A percentile compares a stretch with the other conserved stretches of the same genome.
These are phyloP conservation scores for Cladophialophora exuberans DNA, from an alignment of 2,329 filamentous ascomycete species.

Conservation along the genomic window DNA sequence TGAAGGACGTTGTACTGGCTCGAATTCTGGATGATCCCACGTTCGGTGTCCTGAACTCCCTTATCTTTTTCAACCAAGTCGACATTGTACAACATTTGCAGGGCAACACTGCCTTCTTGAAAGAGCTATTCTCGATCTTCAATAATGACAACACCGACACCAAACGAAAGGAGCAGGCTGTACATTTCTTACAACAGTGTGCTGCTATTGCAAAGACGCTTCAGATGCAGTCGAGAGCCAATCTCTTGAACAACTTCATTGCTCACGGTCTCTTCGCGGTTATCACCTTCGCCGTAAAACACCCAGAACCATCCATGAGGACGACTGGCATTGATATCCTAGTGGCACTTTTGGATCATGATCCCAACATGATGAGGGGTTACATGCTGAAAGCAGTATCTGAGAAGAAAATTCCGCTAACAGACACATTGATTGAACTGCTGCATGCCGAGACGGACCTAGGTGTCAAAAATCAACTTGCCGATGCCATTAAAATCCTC, in stretches of 20 bases:
- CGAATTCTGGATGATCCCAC: conserved; percentile 96
- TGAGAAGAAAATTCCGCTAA: conserved; percentile 82
- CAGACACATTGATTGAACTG: conserved; percentile 89
- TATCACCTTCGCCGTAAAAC: conserved; percentile 87
- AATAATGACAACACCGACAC: conserved; percentile 64
- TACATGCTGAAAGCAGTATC: conserved; percentile 91
- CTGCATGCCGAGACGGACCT: conserved; percentile 89
- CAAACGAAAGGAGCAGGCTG: conserved; percentile 86
- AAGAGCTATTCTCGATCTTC: conserved; percentile 87
- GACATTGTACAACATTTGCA: conserved; percentile 97
- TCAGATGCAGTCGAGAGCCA: conserved; percentile 78
- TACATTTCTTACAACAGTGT: conserved; percentile 96
- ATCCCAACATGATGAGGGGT: conserved; percentile 88
- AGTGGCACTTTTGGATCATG: conserved; percentile 92
- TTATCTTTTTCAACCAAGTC: conserved; percentile 99
- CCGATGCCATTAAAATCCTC: conserved; percentile 91
- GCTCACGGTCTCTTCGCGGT: conserved; percentile 83
- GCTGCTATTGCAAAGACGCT: conserved; percentile 93
- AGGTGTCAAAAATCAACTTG: conserved; percentile 92
- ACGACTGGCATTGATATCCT: conserved; percentile 93
- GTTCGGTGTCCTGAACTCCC: conserved; percentile 93
- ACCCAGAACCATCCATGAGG: conserved; percentile 79
- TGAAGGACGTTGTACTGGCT: conserved; percentile 97
- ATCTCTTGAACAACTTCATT: conserved; percentile 88
- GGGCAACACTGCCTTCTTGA: conserved; percentile 74